Conservation (phyloP, 306 rosid species). For the Leucaena leucocephala region DNA sequence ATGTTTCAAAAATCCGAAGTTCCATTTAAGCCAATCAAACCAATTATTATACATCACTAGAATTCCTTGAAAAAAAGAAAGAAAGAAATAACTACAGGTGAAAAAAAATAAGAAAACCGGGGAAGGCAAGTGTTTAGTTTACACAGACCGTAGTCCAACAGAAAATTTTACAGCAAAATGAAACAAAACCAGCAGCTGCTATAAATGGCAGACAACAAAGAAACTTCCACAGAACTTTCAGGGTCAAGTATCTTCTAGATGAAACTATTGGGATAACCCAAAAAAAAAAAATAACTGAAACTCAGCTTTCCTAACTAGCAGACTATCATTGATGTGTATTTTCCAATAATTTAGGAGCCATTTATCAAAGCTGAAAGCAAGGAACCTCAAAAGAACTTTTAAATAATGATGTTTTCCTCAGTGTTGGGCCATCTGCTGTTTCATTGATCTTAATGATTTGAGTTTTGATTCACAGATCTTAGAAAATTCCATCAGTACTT, state of each 20-base stretch:
- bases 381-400: constrained; percentile 6
- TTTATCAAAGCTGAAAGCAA: constrained; percentile 2
- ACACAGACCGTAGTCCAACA: neutral
- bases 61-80: neutral
- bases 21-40: neutral
- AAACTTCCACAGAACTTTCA: neutral
- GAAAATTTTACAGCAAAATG: constrained; percentile 3
- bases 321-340: neutral
- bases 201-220: neutral
- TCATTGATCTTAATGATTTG: constrained; percentile 58
- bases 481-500: constrained; percentile 57
- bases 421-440: constrained; percentile 68
- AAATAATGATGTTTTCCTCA: constrained; percentile 38
- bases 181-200: neutral
- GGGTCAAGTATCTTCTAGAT: neutral
- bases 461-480: constrained; percentile 68
- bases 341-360: constrained; percentile 23
- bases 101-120: neutral
- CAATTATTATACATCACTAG: neutral
- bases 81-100: neutral
- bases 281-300: neutral
- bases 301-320: neutral
- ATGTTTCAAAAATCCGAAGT: neutral
- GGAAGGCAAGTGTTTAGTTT: too few species aligned
- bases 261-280: neutral